Base-by-base conservation (phyloP, 768 basidiomycete genomes). In the Pilatotrama ljubarskyi region DNA sequence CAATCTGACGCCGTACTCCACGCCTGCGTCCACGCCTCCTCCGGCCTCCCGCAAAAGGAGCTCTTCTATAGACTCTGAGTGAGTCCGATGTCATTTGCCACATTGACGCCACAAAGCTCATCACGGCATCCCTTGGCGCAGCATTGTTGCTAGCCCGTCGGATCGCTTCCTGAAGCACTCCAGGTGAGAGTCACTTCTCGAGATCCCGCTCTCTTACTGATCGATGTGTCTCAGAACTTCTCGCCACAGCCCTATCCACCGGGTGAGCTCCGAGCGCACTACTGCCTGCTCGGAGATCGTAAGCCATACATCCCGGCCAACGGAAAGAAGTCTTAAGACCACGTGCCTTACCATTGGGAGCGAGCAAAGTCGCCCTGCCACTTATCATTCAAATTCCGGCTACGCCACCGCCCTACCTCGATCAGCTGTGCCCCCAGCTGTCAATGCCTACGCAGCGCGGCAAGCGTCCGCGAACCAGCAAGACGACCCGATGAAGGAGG, bases 51-150 rank as follows among this genome's bases (percentile, higher is more conserved):
- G 60, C 35, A 62, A 64, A 43, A 41, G 65, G 11, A 53, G 61
- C 40, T 66, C 63, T 5, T 62, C 66, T 9, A 37, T 32, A 2
- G 63, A 62, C 10, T 54, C 58, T 2, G 63, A 62, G 66, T 66
- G 41, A 36, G 66, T 53, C 17, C 13, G 20, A 2, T 37, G 2
- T 3, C 9, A 18, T 20, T 42, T 22, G 18, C 25, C 15, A 15
- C 18, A 4, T 26, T 9, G 52, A 51, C 41, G 48, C 54, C 43
- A 46, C 49, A 25, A 35, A n/a, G 24, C 56, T 59, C 5, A 32
- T 32, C 29, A 56, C 51, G 22, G 18, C 15, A 10, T 15, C 6
- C 2, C 48, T 52, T 22, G 43, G n/a, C 20, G 13, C 35, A 65
- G 64, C 41, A 40, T 15, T 5, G 41, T 37, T 18, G 53, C 29